phyloP scores from a whole-genome alignment of 148 eudicot genomes.

The Chenopodium formosanum region DNA sequence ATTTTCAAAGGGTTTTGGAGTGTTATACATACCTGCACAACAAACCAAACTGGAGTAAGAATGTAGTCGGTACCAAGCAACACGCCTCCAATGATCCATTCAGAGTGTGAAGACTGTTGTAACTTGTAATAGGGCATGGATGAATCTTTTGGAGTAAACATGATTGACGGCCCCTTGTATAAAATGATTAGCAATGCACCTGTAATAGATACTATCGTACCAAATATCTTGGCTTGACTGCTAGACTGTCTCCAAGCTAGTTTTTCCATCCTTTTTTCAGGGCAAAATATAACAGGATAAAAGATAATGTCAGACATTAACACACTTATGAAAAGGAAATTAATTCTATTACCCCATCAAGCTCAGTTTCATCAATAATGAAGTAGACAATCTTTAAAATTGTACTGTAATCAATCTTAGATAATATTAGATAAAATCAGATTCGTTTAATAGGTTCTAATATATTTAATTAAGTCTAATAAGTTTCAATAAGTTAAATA shows the following conservation, averaged over 20 bases:
- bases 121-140: slow-evolving; percentile 12
- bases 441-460: too few relatives aligned
- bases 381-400: too few relatives aligned
- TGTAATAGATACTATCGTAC: slow-evolving; percentile 57
- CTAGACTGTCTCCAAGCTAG: slow-evolving; percentile 51
- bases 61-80: slow-evolving; percentile 61
- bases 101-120: slow-evolving; percentile 30
- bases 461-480: too few relatives aligned
- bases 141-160: slow-evolving; percentile 20
- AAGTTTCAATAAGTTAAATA: too few relatives aligned
- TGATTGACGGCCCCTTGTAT: slow-evolving; percentile 52
- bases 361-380: too few relatives aligned
- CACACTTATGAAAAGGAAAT: too few relatives aligned
- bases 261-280: slow-evolving; percentile 57
- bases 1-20: too few relatives aligned
- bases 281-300: neutral
- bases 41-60: slow-evolving; percentile 78
- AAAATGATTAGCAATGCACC: slow-evolving; percentile 68
- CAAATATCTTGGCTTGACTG: slow-evolving; percentile 61
- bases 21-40: slow-evolving; percentile 56
- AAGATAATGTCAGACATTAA: too few relatives aligned
- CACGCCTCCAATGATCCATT: slow-evolving; percentile 60
- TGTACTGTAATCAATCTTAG: too few relatives aligned
- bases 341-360: too few relatives aligned
- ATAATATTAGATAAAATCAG: too few relatives aligned